Percentiles rank a stretch among this genome's conserved stretches.
Conservation (phyloP, 75 land plant species). For the Chamaecyparis obtusa region DNA sequence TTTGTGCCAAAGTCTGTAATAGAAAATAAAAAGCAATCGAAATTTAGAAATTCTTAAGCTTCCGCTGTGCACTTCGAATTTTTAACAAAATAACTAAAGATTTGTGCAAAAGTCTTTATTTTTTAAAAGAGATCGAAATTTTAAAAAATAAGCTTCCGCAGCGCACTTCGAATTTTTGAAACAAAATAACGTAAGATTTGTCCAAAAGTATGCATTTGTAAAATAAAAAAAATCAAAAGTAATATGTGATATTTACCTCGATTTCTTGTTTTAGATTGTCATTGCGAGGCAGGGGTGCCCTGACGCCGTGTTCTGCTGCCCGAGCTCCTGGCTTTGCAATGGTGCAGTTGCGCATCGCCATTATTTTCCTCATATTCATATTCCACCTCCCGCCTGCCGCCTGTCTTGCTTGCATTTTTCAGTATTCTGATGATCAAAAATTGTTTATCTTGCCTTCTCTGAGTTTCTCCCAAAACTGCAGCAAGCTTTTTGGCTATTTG, state of each 20-base stretch:
- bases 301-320: background rate
- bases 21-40: no score
- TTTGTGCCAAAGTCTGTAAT: no score
- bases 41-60: no score
- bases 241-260: background rate
- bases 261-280: background rate
- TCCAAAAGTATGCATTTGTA: background rate
- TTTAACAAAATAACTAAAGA: background rate
- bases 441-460: no score
- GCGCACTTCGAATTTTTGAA: background rate
- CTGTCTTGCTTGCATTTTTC: background rate
- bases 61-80: background rate
- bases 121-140: no score
- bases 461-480: no score
- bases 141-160: no score
- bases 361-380: background rate
- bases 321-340: background rate
- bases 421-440: background rate
- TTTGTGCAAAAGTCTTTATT: background rate
- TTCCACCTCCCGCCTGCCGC: background rate
- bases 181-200: background rate
- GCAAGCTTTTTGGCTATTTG: no score
- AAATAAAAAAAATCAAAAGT: background rate
- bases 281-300: background rate
- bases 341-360: background rate